Evolutionary conservation across 148 eudicot genomes (phyloP), one percentile per base, ranked within the genome.

Genomic region (Rhododendron simsii): DNA sequence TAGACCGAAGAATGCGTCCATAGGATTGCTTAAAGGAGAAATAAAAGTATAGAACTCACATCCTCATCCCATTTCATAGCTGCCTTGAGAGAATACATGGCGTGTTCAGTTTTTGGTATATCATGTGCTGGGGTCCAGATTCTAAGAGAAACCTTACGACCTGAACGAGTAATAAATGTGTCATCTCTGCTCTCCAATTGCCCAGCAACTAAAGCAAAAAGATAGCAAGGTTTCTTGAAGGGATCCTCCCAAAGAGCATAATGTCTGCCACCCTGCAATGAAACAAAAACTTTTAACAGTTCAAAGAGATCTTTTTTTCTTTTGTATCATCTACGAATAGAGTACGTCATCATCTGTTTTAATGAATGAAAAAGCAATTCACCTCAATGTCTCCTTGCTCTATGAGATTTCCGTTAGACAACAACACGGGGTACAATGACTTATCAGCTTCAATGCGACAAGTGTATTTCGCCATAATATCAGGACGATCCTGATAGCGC

Each of bases 61-160:
- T 98, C 98, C 88, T 98, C 99, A 88, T 98, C 99, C 99, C 99
- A 98, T 90, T 98, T 98, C 99, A 98, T 98, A 35, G 99, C 95
- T 11, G 96, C 96, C 93, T 98, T 95, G 48, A 98, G 94, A 87
- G 98, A 98, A 90, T 98, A 94, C 99, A 98, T 98, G 74, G 99
- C 99, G 91, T 98, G 99, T 21, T 76, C 94, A 50, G 99, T 98
- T 86, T 98, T 98, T 41, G 98, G 96, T 84, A 95, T 59, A 85
- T 98, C 99, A 30, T 94, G 91, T 8, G 95, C 85, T 33, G 98
- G 98, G 41, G 98, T 94, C 96, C 98, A 98, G 65, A 98, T 98
- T 88, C 96, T 93, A 71, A 98, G 96, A 41, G 94, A 89, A 39
- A 98, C 98, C 82, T 93, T 87, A 67, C 99, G 94, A 88, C 99